phyloP scores from a whole-genome alignment of 805 yeast genomes.

The Komagataella kurtzmanii region DNA sequence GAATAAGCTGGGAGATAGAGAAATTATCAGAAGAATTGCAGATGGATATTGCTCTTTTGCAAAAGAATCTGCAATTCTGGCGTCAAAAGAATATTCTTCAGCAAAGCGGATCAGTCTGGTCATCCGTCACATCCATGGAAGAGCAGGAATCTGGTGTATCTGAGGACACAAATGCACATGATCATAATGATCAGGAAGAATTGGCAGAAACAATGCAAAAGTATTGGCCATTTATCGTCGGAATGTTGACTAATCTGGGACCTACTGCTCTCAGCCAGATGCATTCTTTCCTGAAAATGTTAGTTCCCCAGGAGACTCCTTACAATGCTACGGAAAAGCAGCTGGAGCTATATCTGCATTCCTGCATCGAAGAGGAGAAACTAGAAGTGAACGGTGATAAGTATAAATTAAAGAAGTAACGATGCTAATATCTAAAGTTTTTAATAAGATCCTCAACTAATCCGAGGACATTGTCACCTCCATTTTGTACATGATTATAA shows the following conservation, averaged over 20 bases:
- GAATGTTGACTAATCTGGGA: conserved; percentile 47
- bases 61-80: background rate
- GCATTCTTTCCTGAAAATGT: conserved; percentile 37
- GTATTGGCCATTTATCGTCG: conserved; percentile 35
- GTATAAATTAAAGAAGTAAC: conserved; percentile 17
- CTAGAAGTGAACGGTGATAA: conserved; percentile 20
- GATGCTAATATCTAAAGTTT: background rate
- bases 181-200: background rate
- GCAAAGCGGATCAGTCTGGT: background rate
- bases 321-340: conserved; percentile 23
- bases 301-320: conserved; percentile 38
- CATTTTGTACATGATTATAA: conserved; percentile 6
- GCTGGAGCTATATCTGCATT: conserved; percentile 25
- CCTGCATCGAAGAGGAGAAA: conserved; percentile 29
- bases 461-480: background rate
- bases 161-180: background rate
- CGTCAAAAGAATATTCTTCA: background rate
- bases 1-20: background rate
- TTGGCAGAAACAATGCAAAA: conserved; percentile 3
- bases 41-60: conserved; percentile 2
- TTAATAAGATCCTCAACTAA: background rate
- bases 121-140: background rate
- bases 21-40: background rate
- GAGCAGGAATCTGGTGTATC: background rate
- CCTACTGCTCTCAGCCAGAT: conserved; percentile 32